Percentiles rank a stretch among this genome's conserved stretches.
These are phyloP conservation scores for Talaromyces stipitatus DNA, from an alignment of 495 filamentous ascomycete genomes.

Conservation along the genomic window DNA sequence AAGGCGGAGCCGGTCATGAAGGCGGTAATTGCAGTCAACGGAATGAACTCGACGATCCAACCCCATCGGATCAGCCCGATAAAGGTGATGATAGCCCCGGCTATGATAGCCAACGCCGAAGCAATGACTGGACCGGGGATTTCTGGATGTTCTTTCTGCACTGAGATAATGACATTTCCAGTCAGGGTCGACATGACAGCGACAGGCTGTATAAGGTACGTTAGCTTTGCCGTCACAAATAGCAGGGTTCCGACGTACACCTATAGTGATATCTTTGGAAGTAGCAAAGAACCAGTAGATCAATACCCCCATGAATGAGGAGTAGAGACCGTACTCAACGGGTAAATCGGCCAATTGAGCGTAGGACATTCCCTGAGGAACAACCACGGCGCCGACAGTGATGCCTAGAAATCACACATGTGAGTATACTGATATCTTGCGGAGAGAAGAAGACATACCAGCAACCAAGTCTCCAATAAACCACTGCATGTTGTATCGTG, in stretches of 20 bases:
- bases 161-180: conserved; percentile 66
- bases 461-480: conserved; percentile 82
- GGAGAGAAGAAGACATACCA: conserved; percentile 44
- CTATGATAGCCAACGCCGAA: conserved; percentile 70
- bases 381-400: conserved; percentile 91
- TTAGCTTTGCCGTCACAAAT: conserved; percentile 3
- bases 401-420: conserved; percentile 48
- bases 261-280: conserved; percentile 98
- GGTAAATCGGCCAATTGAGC: conserved; percentile 72
- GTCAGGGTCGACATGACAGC: conserved; percentile 91
- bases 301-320: conserved; percentile 94
- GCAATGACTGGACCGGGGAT: conserved; percentile 57
- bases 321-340: conserved; percentile 84
- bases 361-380: conserved; percentile 98
- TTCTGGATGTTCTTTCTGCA: conserved; percentile 49
- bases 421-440: neutral
- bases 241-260: conserved; percentile 47
- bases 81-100: conserved; percentile 72
- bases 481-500: conserved; percentile 84
- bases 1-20: conserved; percentile 98
- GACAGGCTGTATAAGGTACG: conserved; percentile 57
- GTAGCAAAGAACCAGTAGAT: conserved; percentile 99
- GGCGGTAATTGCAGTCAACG: conserved; percentile 81
- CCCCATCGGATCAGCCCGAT: conserved; percentile 75
- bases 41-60: conserved; percentile 94